Evolutionary conservation across 78 protist species (phyloP), one percentile per base, ranked within the genome.

Genomic region (Dictyostelium brefeldianum): DNA sequence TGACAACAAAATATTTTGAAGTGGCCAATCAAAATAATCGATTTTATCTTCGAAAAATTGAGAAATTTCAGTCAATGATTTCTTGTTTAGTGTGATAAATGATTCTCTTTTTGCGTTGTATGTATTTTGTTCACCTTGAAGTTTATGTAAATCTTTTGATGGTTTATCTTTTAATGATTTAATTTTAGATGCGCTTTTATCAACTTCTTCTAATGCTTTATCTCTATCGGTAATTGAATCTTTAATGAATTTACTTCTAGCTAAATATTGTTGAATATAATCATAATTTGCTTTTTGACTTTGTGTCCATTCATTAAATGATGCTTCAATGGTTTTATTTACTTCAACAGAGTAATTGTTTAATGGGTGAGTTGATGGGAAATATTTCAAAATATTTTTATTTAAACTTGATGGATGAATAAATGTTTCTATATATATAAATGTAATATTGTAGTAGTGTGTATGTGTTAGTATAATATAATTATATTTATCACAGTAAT

Each of bases 391-490:
- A 47, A 85, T 78, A 59, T 57, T 74, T 50, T 73, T 74, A 59
- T 75, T 85, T 27, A 85, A 62, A 75, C 92, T 85, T 59, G 79
- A 62, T 74, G 92, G 92, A 85, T 85, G 41, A 20, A 59, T 85
- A 62, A 85, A 85, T 46, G 92, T 75, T 41, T 85, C 92, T 85
- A 27, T 59, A 75, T 5, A 36, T 12, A n/a, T n/a, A n/a, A n/a
- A n/a, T n/a, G n/a, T n/a, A n/a, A n/a, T n/a, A n/a, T n/a, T n/a
- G n/a, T n/a, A n/a, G n/a, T n/a, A n/a, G n/a, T n/a, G n/a, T n/a
- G n/a, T n/a, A n/a, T n/a, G n/a, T n/a, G n/a, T n/a, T n/a, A n/a
- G n/a, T n/a, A n/a, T n/a, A n/a, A n/a, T n/a, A 17, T 59, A 8
- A 29, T 59, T 20, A 31, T 29, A 59, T 79, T 59, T 27, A 43